A percentile compares a stretch with the other conserved stretches of the same genome.
phyloP scores from a whole-genome alignment of 2,329 filamentous ascomycete genomes.

The Sordariomycetes sp. region DNA sequence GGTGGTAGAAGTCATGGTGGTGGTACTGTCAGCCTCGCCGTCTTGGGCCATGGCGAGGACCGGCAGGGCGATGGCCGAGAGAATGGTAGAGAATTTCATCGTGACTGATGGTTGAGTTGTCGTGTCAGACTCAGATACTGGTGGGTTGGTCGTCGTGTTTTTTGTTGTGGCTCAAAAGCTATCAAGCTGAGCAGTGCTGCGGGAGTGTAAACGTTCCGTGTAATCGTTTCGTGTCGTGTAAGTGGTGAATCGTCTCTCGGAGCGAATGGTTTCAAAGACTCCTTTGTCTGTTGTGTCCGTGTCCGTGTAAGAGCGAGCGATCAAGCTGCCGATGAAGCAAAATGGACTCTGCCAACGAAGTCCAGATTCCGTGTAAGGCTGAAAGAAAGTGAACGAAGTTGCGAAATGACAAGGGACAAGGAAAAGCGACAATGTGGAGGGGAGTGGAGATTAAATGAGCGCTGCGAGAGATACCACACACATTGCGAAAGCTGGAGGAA shows the following conservation, averaged over 20 bases:
- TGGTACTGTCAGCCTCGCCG: conserved; percentile 16
- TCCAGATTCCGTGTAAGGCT: conserved; percentile 13
- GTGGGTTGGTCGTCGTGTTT: too few relatives aligned
- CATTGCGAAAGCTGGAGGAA: not conserved
- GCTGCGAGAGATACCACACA: not conserved
- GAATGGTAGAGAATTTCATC: conserved; percentile 26
- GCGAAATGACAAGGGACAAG: not conserved
- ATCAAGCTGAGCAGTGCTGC: not conserved
- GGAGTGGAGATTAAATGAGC: not conserved
- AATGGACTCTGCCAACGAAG: conserved; percentile 47
- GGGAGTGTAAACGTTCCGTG: not conserved
- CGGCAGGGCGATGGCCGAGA: conserved; percentile 36
- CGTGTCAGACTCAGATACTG: not conserved
- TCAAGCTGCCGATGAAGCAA: conserved; percentile 11
- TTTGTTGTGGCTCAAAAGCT: not conserved
- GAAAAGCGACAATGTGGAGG: not conserved
- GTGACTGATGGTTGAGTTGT: not conserved
- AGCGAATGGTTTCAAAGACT: conserved; percentile 5
- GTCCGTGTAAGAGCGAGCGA: conserved; percentile 14
- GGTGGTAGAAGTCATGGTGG: conserved; percentile 35
- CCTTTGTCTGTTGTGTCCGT: conserved; percentile 6
- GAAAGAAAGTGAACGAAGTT: conserved; percentile 3
- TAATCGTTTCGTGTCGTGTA: conserved; percentile 9
- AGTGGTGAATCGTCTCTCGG: conserved; percentile 6
- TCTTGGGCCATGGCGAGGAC: conserved; percentile 35